Base-by-base conservation (phyloP, 192 early-diverging fungal species). In the Dispira parvispora region DNA sequence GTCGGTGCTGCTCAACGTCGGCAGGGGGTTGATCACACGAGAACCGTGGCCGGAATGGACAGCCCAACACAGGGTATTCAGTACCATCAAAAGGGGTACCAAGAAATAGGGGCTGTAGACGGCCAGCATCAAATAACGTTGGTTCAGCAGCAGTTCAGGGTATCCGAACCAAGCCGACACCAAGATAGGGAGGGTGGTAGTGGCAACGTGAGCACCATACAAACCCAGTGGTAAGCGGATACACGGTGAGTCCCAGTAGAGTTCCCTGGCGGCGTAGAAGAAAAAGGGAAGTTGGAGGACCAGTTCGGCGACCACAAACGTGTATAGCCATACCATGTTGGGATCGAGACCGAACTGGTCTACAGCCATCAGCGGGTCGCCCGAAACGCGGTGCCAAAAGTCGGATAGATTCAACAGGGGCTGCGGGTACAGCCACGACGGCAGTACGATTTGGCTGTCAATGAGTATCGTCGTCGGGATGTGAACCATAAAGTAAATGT, bases 151-250 rank as follows among this genome's bases (percentile, higher is more conserved):
- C 27, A 79, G 65, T 25, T 63, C 70, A 63, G 77, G 66, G 47
- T 70, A 63, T 58, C 74, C 78, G 26, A 82, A 66, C 11, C 70
- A 56, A 18, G 88, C 64, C 32, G 75, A 80, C 25, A 68, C 67
- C 18, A 90, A 70, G 18, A 75, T 70, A 0, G 82, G 78, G 32
- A 78, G 46, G 49, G 87, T 77, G 6, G 87, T 86, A 8, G 88
- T 90, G 43, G 74, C 67, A 25, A 88, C 87, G 67, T 90, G 88
- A n/a, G 74, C 72, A 3, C 81, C 73, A 66, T 90, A 90, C 25
- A 83, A 66, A 46, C 78, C 68, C 45, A 88, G 69, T 64, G 73
- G 72, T 63, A 74, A 60, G 21, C 71, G 69, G 14, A 74, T 61
- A 25, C 46, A 28, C 6, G 66, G 62, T 13, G 45, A 53, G 43